Base-by-base conservation (phyloP, 2,329 filamentous ascomycete genomes). In the Colletotrichum chlorophyti region DNA sequence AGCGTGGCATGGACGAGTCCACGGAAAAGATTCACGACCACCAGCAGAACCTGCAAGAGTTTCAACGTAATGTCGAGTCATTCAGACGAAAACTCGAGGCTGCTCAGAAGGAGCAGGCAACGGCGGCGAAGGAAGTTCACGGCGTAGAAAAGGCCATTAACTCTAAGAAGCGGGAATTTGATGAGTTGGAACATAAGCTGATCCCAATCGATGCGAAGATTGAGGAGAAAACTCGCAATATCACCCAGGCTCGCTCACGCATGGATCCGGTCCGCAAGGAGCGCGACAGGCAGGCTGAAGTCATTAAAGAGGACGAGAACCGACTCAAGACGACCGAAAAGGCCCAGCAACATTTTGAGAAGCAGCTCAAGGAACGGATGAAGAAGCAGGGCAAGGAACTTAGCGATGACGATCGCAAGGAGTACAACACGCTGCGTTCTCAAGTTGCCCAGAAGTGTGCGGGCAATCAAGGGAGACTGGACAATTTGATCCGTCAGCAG, bases 201-300 rank as follows among this genome's bases (percentile, higher is more conserved):
- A 87, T 98, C 7, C 95, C 95, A 0, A 87, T 98, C 59, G 89
- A 97, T 48, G 93, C 97, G 72, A 98, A 98, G 76, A 90, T 99
- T 34, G 83, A 87, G 46, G 88, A 96, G 62, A 91, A 90, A 6
- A 86, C 81, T 12, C 83, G 85, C 62, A 89, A 93, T 62, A 81
- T 92, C 32, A 85, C 88, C 47, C 85, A 82, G 60, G 84, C 91
- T 55, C 83, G 87, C 59, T 83, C 82, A 34, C 86, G 90, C 57
- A 87, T 93, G 43, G 82, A 85, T 3, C 84, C 87, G 21, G 86
- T 97, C 31, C 80, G 80, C 45, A 92, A 91, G 70, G 91, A 97
- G 69, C 86, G 89, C 15, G 88, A 93, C 41, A 80, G 84, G 15
- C 90, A 97, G 69, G 79, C 82, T 7, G 79, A 82, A 53, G 82